Conservation (phyloP, 441 rosid species). For the Breynia disticha region DNA sequence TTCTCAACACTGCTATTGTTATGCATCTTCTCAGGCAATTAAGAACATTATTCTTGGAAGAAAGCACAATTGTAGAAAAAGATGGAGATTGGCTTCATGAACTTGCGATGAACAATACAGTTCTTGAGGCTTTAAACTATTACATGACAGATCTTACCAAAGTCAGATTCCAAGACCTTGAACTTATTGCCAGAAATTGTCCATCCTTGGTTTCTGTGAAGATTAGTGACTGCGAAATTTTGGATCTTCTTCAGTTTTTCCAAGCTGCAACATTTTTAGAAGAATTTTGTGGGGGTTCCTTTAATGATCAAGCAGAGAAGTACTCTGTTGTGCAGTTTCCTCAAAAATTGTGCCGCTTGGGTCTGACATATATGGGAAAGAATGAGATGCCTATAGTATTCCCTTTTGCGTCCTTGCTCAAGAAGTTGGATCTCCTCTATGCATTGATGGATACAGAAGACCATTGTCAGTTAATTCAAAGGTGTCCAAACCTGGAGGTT, state of each 20-base stretch:
- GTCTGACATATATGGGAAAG: conserved; percentile 63
- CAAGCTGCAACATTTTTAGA: conserved; percentile 52
- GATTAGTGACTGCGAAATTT: conserved; percentile 58
- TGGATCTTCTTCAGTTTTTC: conserved; percentile 62
- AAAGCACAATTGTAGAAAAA: conserved; percentile 49
- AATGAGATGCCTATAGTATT: conserved; percentile 67
- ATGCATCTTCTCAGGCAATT: conserved; percentile 44
- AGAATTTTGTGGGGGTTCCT: conserved; percentile 82
- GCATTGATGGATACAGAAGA: conserved; percentile 77
- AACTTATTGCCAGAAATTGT: conserved; percentile 67
- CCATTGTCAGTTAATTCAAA: conserved; percentile 64
- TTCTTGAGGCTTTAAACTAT: conserved; percentile 73
- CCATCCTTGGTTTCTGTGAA: conserved; percentile 56
- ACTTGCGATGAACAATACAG: conserved; percentile 60
- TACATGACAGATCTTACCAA: conserved; percentile 59
- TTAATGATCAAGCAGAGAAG: conserved; percentile 43
- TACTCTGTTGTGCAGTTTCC: conserved; percentile 49
- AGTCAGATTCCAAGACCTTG: conserved; percentile 55
- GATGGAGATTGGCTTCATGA: conserved; percentile 87
- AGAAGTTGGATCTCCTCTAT: conserved; percentile 76
- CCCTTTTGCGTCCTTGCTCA: conserved; percentile 61
- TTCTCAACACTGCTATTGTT: conserved; percentile 1
- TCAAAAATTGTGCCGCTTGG: conserved; percentile 49
- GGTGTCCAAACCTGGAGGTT: conserved; percentile 80
- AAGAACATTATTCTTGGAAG: conserved; percentile 73